Base-by-base conservation (phyloP, 306 rosid species). In the Cicer cuneatum region DNA sequence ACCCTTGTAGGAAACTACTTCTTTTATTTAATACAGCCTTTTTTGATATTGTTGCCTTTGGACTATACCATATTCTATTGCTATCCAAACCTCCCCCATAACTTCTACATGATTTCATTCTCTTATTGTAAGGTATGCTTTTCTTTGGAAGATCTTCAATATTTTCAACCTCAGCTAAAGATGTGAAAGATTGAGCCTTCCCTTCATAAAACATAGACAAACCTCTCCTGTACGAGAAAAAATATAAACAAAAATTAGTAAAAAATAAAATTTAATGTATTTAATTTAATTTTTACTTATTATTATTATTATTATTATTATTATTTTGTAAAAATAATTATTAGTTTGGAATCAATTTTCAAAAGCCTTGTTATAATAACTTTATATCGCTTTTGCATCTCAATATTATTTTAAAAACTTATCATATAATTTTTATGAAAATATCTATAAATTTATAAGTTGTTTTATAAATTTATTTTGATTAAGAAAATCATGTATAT, bases 81-180 rank as follows among this genome's bases (percentile, higher is more conserved):
- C 73, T 78, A 76, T 93, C 90, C 68, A 89, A 87, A 16, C 69
- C 85, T 53, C 90, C 91, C 5, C 85, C 92, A 84, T 66, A 87
- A 83, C 92, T 92, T 84, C 83, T 92, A 84, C 92, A 90, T 72
- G 95, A 68, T 71, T 88, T 91, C 71, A 86, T 84, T 76, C 81
- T 91, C 84, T 80, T 89, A 10, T 79, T 88, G 11, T 47, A 71
- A 62, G 85, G 76, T 53, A 71, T 73, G 29, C 21, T 63, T 80
- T 78, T 94, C 86, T 94, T 94, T 1, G 85, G 92, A 74, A 94
- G 87, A 87, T 94, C 98, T 71, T 90, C 93, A 45, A 89, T 75
- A 74, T 83, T 87, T 62, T 83, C 63, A 15, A 83, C 97, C 46
- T 90, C 85, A n/a, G 81, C 90, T 53, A 90, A 80, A 57, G 88